These are phyloP conservation scores for Chlorophyllum brunneum DNA, from an alignment of 768 basidiomycete genomes.

Conservation along the genomic window DNA sequence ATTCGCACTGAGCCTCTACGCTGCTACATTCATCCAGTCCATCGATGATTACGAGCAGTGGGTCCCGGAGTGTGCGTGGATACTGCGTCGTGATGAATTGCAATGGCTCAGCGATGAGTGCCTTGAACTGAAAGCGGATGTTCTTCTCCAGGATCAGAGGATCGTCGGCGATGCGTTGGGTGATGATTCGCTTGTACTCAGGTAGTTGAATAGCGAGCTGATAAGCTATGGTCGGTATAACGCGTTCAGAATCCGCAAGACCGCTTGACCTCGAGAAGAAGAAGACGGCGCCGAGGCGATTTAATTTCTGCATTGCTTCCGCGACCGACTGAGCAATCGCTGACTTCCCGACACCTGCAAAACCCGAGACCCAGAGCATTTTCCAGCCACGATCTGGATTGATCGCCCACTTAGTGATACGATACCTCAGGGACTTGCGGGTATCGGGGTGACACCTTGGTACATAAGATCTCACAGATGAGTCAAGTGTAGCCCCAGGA, in stretches of 20 bases:
- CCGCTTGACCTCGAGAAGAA: background rate
- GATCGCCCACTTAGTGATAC: background rate
- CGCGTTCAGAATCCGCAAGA: background rate
- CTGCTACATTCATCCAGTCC: slow-evolving; percentile 2
- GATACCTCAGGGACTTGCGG: background rate
- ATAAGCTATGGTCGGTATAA: slow-evolving; percentile 2
- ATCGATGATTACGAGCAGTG: background rate
- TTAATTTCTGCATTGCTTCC: background rate
- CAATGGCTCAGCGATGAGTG: background rate
- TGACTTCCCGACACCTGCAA: slow-evolving; percentile 11
- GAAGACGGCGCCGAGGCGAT: slow-evolving; percentile 3
- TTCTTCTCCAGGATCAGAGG: background rate
- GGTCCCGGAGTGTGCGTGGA: background rate
- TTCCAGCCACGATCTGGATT: background rate
- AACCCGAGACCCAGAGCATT: slow-evolving; percentile 8
- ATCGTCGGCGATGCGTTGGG: background rate
- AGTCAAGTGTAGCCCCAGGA: background rate
- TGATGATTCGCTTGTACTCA: background rate
- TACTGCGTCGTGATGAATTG: background rate
- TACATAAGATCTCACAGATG: background rate
- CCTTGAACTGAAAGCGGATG: background rate
- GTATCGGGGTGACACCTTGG: background rate
- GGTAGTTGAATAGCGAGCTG: background rate
- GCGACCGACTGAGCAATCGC: slow-evolving; percentile 1
- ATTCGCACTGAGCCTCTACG: background rate